phyloP scores from a whole-genome alignment of 257 asterid genomes.

The Gardenia jasminoides region DNA sequence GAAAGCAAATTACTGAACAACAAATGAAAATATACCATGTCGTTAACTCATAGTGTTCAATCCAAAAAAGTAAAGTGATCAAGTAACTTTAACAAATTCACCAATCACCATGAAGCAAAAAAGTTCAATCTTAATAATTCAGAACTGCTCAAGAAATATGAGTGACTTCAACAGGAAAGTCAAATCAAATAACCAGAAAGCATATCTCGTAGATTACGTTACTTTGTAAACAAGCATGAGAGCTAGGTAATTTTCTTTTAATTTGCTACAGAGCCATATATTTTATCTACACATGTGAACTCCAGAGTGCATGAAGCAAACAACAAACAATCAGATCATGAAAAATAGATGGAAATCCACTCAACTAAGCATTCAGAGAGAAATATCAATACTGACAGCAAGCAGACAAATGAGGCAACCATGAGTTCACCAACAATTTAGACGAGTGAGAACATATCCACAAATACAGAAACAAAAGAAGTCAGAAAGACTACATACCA shows the following conservation, averaged over 20 bases:
- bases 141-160: too few relatives aligned
- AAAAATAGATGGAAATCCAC: background rate
- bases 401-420: background rate
- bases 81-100: background rate
- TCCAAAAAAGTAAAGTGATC: background rate
- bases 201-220: background rate
- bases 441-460: background rate
- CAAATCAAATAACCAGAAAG: background rate
- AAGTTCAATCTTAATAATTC: too few relatives aligned
- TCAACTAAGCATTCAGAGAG: background rate
- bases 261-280: background rate
- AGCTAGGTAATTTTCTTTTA: background rate
- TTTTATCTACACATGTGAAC: background rate
- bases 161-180: background rate
- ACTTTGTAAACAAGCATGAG: background rate
- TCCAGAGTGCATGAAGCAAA: background rate
- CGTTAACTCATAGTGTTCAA: background rate
- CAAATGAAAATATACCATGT: background rate
- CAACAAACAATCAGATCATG: background rate
- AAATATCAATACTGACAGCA: background rate
- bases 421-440: background rate
- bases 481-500: conserved; percentile 45
- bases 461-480: background rate
- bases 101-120: background rate
- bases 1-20: background rate